Evolutionary conservation across 2,329 filamentous ascomycete species (phyloP).

Genomic region (Neoascochyta sp.): DNA sequence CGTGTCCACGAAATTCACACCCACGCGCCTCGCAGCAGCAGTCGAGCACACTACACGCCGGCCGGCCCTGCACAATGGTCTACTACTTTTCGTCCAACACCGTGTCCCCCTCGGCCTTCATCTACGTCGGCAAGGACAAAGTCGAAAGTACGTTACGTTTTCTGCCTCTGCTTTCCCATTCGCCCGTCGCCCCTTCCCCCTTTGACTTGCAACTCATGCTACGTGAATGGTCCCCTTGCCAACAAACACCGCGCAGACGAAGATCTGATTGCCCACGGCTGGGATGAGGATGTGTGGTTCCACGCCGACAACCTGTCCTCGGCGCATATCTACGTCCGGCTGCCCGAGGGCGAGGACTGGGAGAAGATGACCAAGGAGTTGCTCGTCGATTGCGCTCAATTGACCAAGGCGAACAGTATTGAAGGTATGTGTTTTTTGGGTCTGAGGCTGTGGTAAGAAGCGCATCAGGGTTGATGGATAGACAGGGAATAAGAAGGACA

Average conservation of each 20-base stretch:
- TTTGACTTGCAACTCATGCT: too few relatives aligned
- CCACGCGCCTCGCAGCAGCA: too few relatives aligned
- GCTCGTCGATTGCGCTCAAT: conserved; percentile 83
- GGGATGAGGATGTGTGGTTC: conserved; percentile 98
- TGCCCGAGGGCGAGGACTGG: conserved; percentile 77
- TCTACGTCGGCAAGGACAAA: conserved; percentile 99
- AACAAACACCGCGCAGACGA: conserved; percentile 69
- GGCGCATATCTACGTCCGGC: conserved; percentile 90
- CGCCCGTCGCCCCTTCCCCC: too few relatives aligned
- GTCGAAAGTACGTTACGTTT: conserved; percentile 89
- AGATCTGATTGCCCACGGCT: conserved; percentile 89
- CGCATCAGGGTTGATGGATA: background rate
- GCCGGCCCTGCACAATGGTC: conserved; percentile 66
- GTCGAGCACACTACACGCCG: too few relatives aligned
- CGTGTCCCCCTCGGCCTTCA: conserved; percentile 75
- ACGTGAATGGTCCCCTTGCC: too few relatives aligned
- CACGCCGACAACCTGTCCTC: conserved; percentile 97
- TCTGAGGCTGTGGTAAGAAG: too few relatives aligned
- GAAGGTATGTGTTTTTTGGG: conserved; percentile 59
- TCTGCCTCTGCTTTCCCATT: too few relatives aligned
- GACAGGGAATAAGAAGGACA: conserved; percentile 97
- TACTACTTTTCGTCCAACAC: conserved; percentile 91
- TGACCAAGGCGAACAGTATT: conserved; percentile 98
- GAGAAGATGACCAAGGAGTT: conserved; percentile 72
- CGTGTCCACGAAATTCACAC: conserved; percentile 25